Conservation (phyloP, 169 alveolate genomes). For the Eimeria necatrix region DNA sequence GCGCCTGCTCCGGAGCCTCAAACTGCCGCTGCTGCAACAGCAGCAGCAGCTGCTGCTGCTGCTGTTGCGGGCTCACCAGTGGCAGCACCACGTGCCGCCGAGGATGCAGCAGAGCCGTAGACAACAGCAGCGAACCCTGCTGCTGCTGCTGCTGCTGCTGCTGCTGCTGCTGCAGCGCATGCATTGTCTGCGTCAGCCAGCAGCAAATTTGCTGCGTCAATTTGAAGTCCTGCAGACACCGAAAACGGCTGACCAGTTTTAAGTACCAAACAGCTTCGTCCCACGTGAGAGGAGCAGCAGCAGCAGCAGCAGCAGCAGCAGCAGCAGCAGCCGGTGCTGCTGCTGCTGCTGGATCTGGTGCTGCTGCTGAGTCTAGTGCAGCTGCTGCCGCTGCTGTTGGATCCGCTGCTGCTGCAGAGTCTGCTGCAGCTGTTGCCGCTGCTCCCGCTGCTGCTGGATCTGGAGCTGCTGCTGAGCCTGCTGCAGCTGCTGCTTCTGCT, state of each 20-base stretch:
- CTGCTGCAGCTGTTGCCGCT: background rate
- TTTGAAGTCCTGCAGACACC: slow-evolving; percentile 25
- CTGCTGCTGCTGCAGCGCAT: slow-evolving; percentile 60
- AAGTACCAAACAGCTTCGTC: slow-evolving; percentile 41
- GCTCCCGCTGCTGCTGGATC: background rate
- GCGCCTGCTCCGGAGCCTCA: background rate
- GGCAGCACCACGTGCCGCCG: background rate
- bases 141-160: slow-evolving; percentile 68
- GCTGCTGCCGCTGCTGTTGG: background rate
- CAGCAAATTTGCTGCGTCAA: slow-evolving; percentile 56
- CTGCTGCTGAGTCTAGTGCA: slow-evolving; percentile 44
- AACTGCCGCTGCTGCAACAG: background rate
- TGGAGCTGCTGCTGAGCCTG: background rate
- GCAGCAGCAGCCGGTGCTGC: slow-evolving; percentile 21
- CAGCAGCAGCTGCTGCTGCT: background rate
- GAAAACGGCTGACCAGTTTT: slow-evolving; percentile 38
- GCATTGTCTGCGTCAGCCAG: slow-evolving; percentile 55
- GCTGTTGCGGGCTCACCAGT: background rate
- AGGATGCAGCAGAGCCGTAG: background rate
- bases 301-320: slow-evolving; percentile 48
- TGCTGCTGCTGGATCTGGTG: slow-evolving; percentile 1
- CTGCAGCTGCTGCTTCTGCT: too few species aligned
- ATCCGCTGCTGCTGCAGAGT: background rate
- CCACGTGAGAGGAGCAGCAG: slow-evolving; percentile 5
- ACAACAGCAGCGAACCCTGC: background rate